phyloP scores from a whole-genome alignment of 2,329 filamentous ascomycete species.

The Neocucurbitaria cava region DNA sequence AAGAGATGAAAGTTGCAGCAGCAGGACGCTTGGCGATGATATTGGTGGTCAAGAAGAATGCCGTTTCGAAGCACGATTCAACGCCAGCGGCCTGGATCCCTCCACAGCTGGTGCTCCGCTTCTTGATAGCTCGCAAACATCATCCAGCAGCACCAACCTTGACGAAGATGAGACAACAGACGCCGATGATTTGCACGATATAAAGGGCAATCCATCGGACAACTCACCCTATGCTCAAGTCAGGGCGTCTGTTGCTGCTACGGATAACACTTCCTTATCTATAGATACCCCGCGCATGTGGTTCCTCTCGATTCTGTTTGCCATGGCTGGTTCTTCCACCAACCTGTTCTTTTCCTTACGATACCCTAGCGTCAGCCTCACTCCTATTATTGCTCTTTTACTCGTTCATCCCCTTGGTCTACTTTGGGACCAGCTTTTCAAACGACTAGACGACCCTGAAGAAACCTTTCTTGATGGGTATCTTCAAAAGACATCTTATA shows the following conservation, averaged over 20 bases:
- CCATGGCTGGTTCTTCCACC: slow-evolving; percentile 80
- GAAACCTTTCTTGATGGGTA: slow-evolving; percentile 67
- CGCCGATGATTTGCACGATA: slow-evolving; percentile 42
- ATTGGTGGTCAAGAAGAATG: slow-evolving; percentile 37
- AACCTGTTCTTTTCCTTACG: slow-evolving; percentile 89
- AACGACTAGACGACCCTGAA: slow-evolving; percentile 62
- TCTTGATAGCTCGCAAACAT: slow-evolving; percentile 36
- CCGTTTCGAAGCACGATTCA: slow-evolving; percentile 44
- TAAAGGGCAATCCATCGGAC: slow-evolving; percentile 62
- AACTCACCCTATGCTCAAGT: slow-evolving; percentile 82
- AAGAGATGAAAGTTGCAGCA: slow-evolving; percentile 33
- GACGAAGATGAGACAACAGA: slow-evolving; percentile 45
- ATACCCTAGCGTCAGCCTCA: slow-evolving; percentile 90
- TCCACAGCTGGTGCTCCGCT: slow-evolving; percentile 27
- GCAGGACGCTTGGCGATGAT: slow-evolving; percentile 31
- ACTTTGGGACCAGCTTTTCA: slow-evolving; percentile 77
- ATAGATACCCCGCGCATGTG: slow-evolving; percentile 91
- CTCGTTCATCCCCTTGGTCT: slow-evolving; percentile 85
- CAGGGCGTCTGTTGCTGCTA: slow-evolving; percentile 77
- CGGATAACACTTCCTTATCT: slow-evolving; percentile 77
- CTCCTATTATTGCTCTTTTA: slow-evolving; percentile 84
- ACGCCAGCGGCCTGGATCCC: slow-evolving; percentile 33
- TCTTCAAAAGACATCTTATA: slow-evolving; percentile 37
- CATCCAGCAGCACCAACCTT: slow-evolving; percentile 35
- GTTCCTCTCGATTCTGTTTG: slow-evolving; percentile 79